A percentile compares a stretch with the other conserved stretches of the same genome.
Conservation (phyloP, 2,329 filamentous ascomycete species). For the Aspergillus tubingensis region DNA sequence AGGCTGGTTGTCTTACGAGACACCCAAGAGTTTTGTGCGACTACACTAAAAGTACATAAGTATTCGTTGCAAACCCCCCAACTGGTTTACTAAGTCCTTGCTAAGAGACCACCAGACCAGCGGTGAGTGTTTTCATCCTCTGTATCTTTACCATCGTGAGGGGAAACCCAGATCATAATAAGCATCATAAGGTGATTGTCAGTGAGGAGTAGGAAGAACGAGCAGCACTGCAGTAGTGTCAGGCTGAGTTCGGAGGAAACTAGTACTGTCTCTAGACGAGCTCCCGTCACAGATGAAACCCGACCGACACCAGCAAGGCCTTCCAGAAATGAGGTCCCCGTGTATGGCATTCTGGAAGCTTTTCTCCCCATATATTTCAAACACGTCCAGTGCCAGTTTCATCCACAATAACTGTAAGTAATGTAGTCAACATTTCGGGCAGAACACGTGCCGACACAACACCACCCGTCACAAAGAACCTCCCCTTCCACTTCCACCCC, state of each 20-base stretch:
- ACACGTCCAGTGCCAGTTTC: not conserved
- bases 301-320: not conserved
- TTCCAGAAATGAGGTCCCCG: not conserved
- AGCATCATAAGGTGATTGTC: not conserved
- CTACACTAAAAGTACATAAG: not conserved
- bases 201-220: not conserved
- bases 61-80: no score
- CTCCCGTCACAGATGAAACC: not conserved
- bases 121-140: not conserved
- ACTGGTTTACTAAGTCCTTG: not conserved
- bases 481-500: no score
- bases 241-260: not conserved
- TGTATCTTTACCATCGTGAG: not conserved
- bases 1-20: not conserved
- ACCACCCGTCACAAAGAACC: not conserved
- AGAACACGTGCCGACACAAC: not conserved
- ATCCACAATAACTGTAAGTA: not conserved
- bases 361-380: conserved; percentile 3
- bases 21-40: not conserved
- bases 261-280: not conserved
- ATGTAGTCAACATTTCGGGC: not conserved
- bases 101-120: not conserved
- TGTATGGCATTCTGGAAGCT: conserved; percentile 3
- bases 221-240: no score
- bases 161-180: not conserved